A percentile compares a stretch with the other conserved stretches of the same genome.
These are phyloP conservation scores for Torulaspora microellipsoides DNA, from an alignment of 805 yeast species.

Conservation along the genomic window DNA sequence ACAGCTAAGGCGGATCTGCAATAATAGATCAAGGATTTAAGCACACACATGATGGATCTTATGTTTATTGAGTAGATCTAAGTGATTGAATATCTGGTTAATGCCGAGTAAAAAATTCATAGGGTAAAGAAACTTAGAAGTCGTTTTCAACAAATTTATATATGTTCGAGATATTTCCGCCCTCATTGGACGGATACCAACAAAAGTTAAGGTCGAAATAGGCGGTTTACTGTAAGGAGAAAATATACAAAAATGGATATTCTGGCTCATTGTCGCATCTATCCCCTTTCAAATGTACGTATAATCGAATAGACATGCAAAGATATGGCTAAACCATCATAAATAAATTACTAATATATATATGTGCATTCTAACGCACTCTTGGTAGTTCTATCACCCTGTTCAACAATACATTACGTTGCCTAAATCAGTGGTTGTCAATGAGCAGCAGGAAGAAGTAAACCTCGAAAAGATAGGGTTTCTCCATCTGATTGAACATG, in stretches of 20 bases:
- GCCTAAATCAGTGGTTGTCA: slow-evolving; percentile 3
- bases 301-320: background rate
- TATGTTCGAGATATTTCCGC: no score
- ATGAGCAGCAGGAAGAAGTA: background rate
- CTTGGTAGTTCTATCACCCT: slow-evolving; percentile 20
- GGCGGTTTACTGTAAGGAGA: no score
- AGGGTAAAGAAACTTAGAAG: no score
- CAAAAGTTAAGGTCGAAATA: no score
- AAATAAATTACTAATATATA: no score
- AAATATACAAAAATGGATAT: slow-evolving; percentile 25
- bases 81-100: no score
- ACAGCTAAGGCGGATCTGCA: slow-evolving; percentile 53
- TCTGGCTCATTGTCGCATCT: slow-evolving; percentile 29
- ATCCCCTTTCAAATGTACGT: slow-evolving; percentile 24
- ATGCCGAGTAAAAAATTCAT: background rate
- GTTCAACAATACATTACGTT: slow-evolving; percentile 9
- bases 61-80: no score
- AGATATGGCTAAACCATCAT: no score
- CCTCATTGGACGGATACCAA: no score
- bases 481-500: slow-evolving; percentile 27
- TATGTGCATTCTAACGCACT: background rate
- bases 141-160: no score
- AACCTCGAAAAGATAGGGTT: slow-evolving; percentile 7
- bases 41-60: slow-evolving; percentile 2
- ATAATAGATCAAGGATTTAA: slow-evolving; percentile 46